These are phyloP conservation scores for Xylaria sp. DNA, from an alignment of 2,329 filamentous ascomycete genomes.

Conservation along the genomic window DNA sequence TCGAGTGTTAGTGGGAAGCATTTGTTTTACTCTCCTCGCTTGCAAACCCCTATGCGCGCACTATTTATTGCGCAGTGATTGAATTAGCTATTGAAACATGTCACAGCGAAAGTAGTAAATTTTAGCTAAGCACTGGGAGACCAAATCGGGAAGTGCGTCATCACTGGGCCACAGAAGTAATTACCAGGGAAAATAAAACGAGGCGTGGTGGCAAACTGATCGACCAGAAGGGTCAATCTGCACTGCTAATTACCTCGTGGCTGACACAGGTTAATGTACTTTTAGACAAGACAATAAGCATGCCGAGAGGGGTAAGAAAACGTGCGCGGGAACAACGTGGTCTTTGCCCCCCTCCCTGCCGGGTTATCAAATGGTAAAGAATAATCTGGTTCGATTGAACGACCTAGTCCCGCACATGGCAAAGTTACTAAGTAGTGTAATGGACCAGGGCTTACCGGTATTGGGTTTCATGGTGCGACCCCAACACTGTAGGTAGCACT, in stretches of 20 bases:
- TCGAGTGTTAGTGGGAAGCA: too few species aligned
- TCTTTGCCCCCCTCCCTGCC: constrained; percentile 26
- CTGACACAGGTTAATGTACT: constrained; percentile 28
- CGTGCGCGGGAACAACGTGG: constrained; percentile 35
- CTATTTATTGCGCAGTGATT: background rate
- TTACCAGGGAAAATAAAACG: background rate
- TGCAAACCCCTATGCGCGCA: background rate
- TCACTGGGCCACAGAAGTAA: background rate
- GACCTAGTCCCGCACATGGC: constrained; percentile 34
- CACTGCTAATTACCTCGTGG: constrained; percentile 30
- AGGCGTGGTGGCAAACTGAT: constrained; percentile 21
- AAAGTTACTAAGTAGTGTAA: constrained; percentile 12
- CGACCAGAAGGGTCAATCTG: constrained; percentile 1
- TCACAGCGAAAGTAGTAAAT: background rate
- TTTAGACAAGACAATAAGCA: constrained; percentile 23
- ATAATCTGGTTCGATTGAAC: constrained; percentile 25
- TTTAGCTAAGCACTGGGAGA: background rate
- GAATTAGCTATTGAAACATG: background rate
- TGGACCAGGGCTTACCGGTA: constrained; percentile 23
- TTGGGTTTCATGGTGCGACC: constrained; percentile 22
- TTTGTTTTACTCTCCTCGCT: background rate
- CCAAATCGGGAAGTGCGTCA: background rate
- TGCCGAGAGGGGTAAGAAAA: constrained; percentile 37
- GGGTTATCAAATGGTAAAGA: constrained; percentile 23
- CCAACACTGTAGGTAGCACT: constrained; percentile 10